Base-by-base conservation (phyloP, 345 rosid genomes). In the Psidium friedrichsthalianum region DNA sequence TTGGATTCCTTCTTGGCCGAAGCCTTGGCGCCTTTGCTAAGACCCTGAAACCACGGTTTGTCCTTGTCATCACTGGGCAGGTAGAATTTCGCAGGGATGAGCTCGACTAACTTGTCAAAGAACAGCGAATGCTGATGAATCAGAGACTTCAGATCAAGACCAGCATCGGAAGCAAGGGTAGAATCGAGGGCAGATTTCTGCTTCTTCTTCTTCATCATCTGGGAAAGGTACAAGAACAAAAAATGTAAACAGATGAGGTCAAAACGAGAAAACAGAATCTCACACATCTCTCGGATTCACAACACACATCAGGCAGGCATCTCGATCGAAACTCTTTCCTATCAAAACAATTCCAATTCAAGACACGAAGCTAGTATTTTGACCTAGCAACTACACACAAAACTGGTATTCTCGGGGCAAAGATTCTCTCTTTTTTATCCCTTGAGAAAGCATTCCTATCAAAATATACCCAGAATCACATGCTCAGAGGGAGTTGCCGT, bases 71-170 rank as follows among this genome's bases (percentile, higher is more conserved):
- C 95, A 69, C 6, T 58, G 5, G 98, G 93, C 61, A 95, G 84
- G 93, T 95, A 97, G 90, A 94, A 95, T 92, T 90, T 97, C 12
- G 99, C 96, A 9, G 99, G 99, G 86, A 95, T 91, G 55, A 95
- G 95, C 89, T 95, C 95, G 32, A 95, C 44, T 88, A 95, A 82
- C 88, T 92, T 93, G 87, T 97, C 98, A 53, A 95, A 95, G 90
- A 94, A 94, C 53, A 87, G 84, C 8, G 94, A 87, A 87, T 89
- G 92, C 82, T 93, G 83, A 88, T 88, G 95, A 89, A 92, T 90
- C 64, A 91, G 64, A 11, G 88, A 80, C 87, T 93, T 93, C 1
- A 95, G 64, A 91, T 92, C 94, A 57, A 83, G 7, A 74, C 32
- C 42, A 2, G 85, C 6, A 12, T 69, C 86, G 1, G 83, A 22